A percentile compares a stretch with the other conserved stretches of the same genome.
Conservation (phyloP, 805 yeast genomes). For the Saccharomycopsis sp. region DNA sequence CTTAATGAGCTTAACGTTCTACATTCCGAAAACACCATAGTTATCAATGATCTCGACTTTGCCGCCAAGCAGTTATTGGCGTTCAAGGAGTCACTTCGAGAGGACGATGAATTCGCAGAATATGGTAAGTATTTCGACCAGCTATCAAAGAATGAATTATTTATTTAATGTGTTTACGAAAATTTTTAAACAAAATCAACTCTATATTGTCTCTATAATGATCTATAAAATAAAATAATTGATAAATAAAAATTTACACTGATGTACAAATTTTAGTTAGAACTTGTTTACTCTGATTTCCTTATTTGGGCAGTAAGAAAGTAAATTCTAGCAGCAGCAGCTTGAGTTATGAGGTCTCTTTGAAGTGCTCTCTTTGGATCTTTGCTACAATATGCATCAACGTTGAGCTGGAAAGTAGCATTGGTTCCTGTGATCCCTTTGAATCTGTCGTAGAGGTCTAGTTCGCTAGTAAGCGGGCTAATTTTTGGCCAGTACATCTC, state of each 20-base stretch:
- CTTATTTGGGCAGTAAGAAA: slow-evolving; percentile 31
- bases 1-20: slow-evolving; percentile 5
- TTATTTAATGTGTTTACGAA: too few relatives aligned
- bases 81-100: slow-evolving; percentile 3
- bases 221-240: too few relatives aligned
- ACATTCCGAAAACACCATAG: not conserved
- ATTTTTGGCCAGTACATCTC: slow-evolving; percentile 54
- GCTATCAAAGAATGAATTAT: slow-evolving; percentile 5
- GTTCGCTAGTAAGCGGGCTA: slow-evolving; percentile 48
- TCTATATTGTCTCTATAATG: too few relatives aligned
- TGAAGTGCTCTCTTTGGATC: slow-evolving; percentile 31
- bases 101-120: slow-evolving; percentile 1
- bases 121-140: slow-evolving; percentile 5
- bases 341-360: slow-evolving; percentile 55
- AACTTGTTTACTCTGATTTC: too few relatives aligned
- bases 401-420: slow-evolving; percentile 42
- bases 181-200: too few relatives aligned
- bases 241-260: too few relatives aligned
- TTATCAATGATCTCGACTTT: slow-evolving; percentile 3
- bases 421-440: slow-evolving; percentile 47
- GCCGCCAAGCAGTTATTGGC: slow-evolving; percentile 1
- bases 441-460: slow-evolving; percentile 44
- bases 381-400: slow-evolving; percentile 42
- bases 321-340: slow-evolving; percentile 62
- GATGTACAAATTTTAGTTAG: not conserved